These are phyloP conservation scores for Edaphochlamys debaryana DNA, from an alignment of 139 green algal species.

Conservation along the genomic window DNA sequence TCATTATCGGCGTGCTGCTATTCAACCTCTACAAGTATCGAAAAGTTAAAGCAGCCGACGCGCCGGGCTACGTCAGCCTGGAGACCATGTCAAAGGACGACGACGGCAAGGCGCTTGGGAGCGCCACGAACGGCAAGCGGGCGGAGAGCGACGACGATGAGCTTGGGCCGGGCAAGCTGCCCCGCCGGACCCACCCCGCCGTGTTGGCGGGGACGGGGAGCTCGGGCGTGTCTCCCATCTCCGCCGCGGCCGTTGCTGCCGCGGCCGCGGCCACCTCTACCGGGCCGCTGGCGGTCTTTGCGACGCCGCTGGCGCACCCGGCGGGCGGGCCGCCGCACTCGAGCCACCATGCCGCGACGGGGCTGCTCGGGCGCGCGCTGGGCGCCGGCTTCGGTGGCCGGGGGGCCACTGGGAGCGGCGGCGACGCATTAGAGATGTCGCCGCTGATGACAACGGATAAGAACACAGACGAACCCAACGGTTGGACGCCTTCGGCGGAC, in stretches of 20 bases:
- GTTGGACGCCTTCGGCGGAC: not conserved
- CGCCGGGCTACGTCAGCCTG: not conserved
- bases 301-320: not conserved
- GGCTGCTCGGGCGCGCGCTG: not conserved
- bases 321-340: not conserved
- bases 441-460: not conserved
- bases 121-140: too few relatives aligned
- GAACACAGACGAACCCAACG: too few relatives aligned
- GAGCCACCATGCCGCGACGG: not conserved
- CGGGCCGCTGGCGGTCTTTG: not conserved
- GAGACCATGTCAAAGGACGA: not conserved
- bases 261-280: not conserved
- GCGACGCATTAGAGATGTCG: not conserved
- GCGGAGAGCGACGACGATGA: too few relatives aligned
- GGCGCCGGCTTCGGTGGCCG: not conserved
- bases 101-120: too few relatives aligned
- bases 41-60: constrained; percentile 30
- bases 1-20: constrained; percentile 85
- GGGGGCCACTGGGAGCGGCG: too few relatives aligned
- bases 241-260: not conserved
- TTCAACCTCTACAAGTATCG: constrained; percentile 86
- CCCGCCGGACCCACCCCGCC: not conserved
- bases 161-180: too few relatives aligned
- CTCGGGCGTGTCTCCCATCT: too few relatives aligned
- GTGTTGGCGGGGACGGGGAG: too few relatives aligned